Base-by-base conservation (phyloP, 2,329 filamentous ascomycete species). In the Pseudopyrenochaeta lycopersici region DNA sequence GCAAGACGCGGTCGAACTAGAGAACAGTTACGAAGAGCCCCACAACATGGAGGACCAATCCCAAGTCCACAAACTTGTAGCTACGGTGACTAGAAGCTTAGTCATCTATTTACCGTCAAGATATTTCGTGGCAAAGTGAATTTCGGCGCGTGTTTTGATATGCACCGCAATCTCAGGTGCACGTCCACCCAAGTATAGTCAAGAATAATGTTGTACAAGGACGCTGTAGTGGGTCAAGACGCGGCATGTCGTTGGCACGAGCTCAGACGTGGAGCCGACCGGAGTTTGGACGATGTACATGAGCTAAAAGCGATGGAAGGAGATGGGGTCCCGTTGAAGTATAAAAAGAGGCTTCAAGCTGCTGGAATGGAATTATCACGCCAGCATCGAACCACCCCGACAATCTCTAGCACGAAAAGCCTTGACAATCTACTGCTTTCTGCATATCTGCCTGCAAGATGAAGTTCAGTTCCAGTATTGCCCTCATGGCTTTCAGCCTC, bases 391-490 rank as follows among this genome's bases (percentile, higher is more conserved):
- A 56, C 36, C 56, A 52, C 48, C 38, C 54, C 49, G 20, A 46
- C 41, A 52, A 31, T 15, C 40, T 54, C 54, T 36, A 45, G n/a
- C 21, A 50, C 41, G 35, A 42, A 35, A 33, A 40, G 23, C 12
- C 41, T 43, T 33, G 17, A 46, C 53, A 39, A 39, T 39, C 15
- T 18, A 29, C 31, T 46, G 17, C 21, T 32, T n/a, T 31, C 21
- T 43, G 30, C 46, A 36, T n/a, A 32, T 14, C 44, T 44, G 15
- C 20, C 20, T 27, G 57, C 56, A 68, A 68, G 35, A 75, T 75
- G 71, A 74, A 65, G 57, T 72, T 74, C 41, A 53, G 54, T 44
- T 58, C 64, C 29, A 68, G 54, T 52, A 58, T 71, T 52, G 60
- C 59, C n/a, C 47, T 73, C 30, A 36, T 65, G 57, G 69, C 66